Evolutionary conservation across 2,329 filamentous ascomycete species (phyloP).

Genomic region (Stagonosporopsis vannaccii): DNA sequence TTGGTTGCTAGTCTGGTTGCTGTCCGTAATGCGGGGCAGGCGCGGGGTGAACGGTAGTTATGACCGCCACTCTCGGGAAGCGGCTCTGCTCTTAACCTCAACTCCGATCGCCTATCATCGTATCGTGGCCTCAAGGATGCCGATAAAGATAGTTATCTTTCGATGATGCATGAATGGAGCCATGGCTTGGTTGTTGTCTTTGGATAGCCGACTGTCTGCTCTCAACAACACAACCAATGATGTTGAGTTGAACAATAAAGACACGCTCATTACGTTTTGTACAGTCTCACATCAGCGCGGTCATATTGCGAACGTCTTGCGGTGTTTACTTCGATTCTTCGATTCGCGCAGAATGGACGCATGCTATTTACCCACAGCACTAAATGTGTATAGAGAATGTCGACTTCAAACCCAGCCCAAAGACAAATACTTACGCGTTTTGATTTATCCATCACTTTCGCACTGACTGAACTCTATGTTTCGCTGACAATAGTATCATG

Average conservation of each 20-base stretch:
- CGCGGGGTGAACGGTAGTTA: conserved; percentile 14
- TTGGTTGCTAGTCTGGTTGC: conserved; percentile 6
- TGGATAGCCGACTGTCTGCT: neutral
- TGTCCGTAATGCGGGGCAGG: conserved; percentile 9
- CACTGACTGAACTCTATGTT: neutral
- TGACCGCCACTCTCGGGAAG: conserved; percentile 10
- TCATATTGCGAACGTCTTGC: neutral
- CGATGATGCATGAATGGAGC: neutral
- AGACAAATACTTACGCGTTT: neutral
- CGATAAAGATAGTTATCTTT: neutral
- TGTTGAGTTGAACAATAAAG: neutral
- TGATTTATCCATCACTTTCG: neutral
- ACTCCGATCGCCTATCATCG: neutral
- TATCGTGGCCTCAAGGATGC: neutral
- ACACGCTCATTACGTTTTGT: neutral
- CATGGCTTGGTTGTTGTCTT: neutral
- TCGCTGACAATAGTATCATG: neutral
- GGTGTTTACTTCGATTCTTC: neutral
- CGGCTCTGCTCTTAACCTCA: neutral
- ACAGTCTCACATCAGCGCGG: neutral
- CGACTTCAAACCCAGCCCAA: neutral
- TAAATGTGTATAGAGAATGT: neutral
- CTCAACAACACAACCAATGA: neutral
- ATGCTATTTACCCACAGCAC: neutral
- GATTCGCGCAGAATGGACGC: neutral